Evolutionary conservation across 1,284 basidiomycete genomes (phyloP), one percentile per base, ranked within the genome.

Genomic region (Leccinum subspadiceum): DNA sequence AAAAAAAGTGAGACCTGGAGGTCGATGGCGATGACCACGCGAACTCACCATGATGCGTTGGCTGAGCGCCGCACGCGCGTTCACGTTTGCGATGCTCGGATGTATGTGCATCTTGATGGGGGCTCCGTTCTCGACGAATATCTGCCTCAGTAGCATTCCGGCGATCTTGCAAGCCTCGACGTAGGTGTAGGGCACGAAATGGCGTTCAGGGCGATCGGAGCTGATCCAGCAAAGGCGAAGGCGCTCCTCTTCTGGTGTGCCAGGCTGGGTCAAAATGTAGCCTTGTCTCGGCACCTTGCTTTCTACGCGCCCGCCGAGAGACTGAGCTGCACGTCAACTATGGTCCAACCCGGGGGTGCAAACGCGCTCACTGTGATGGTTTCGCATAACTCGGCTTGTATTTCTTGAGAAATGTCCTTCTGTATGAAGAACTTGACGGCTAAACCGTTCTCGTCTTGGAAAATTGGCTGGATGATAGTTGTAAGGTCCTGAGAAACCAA

Each of bases 401-500:
- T 77, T 62, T 86, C 82, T 60, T 85, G 79, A 2, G 82, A 75
- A n/a, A 92, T 78, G 70, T 91, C 89, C 67, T 88, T 89, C 68
- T 90, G 88, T 37, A 92, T 82, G 72, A 91, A 92, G 71, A 92
- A 92, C 69, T 92, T 92, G 77, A 90, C 73, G 4, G 88, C 80
- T 54, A 86, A 70, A 46, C 85, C 84, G 66, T 79, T 82, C 60
- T 70, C 73, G 66, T 88, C 87, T 71, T 87, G 85, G 61, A 91
- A 90, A 62, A 90, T 84, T 54, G 84, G 83, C 81, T 82, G 57
- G 31, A 53, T n/a, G 20, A 41, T 39, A 13, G n/a, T 60, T 22
- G 44, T 59, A 56, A 61, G 49, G 49, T 39, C 49, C 52, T 57
- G 15, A 22, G 31, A 56, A 48, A 41, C n/a, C 33, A 50, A n/a